A percentile compares a stretch with the other conserved stretches of the same genome.
These are phyloP conservation scores for Shiraia sp. DNA, from an alignment of 2,329 filamentous ascomycete species.

Conservation along the genomic window DNA sequence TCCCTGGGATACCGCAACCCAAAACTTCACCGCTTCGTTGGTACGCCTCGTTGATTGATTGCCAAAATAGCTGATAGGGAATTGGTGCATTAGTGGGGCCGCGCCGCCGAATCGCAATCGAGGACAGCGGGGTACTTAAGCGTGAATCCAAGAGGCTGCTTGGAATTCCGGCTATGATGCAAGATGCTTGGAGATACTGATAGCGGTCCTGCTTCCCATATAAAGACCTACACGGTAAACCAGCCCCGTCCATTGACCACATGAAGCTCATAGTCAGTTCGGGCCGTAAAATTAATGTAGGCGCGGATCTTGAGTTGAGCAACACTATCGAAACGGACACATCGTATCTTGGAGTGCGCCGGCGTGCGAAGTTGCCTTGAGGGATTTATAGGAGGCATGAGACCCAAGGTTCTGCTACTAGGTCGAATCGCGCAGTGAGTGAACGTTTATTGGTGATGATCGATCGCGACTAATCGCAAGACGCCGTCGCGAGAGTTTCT, in stretches of 20 bases:
- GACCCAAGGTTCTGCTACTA: constrained; percentile 65
- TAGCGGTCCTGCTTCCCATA: background rate
- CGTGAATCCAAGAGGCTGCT: constrained; percentile 1
- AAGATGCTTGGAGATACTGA: constrained; percentile 1
- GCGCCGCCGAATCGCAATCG: constrained; percentile 7
- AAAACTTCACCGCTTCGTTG: constrained; percentile 3
- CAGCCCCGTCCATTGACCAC: too few relatives aligned
- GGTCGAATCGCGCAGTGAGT: constrained; percentile 67
- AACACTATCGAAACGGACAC: background rate
- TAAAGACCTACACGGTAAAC: too few relatives aligned
- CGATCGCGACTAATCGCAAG: background rate
- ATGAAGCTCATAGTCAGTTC: background rate
- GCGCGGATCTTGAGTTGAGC: background rate
- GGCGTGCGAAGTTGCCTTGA: background rate
- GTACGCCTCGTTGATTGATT: constrained; percentile 2
- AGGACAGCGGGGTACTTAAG: constrained; percentile 6
- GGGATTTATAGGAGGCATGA: constrained; percentile 30
- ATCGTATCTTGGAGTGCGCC: background rate
- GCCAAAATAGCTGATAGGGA: constrained; percentile 6
- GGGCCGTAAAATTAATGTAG: background rate
- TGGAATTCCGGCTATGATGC: constrained; percentile 10
- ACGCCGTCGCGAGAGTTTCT: too few relatives aligned
- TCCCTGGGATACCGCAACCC: too few relatives aligned
- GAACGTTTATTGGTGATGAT: background rate
- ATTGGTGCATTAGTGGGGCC: constrained; percentile 6